These are phyloP conservation scores for Xerocomus brunneocitrinus DNA, from an alignment of 768 basidiomycete genomes.

Conservation along the genomic window DNA sequence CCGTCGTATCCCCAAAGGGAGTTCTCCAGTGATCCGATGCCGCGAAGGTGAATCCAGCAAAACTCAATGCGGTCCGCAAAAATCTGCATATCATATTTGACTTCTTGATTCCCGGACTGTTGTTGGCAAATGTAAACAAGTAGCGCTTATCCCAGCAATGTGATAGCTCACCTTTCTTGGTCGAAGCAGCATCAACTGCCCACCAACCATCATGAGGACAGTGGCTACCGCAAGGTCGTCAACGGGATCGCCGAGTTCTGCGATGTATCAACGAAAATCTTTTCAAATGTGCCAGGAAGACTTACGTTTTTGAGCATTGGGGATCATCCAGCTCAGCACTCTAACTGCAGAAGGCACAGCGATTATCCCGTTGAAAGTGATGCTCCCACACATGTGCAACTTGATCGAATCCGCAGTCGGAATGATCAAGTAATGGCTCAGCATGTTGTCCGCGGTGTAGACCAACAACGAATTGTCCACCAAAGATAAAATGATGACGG, in stretches of 20 bases:
- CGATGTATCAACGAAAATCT: slow-evolving; percentile 8
- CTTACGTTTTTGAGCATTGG: slow-evolving; percentile 86
- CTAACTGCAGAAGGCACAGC: slow-evolving; percentile 77
- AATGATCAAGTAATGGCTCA: slow-evolving; percentile 88
- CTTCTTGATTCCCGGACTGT: slow-evolving; percentile 80
- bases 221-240: slow-evolving; percentile 92
- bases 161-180: slow-evolving; percentile 69
- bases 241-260: slow-evolving; percentile 91
- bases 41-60: slow-evolving; percentile 96
- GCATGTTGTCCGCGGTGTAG: slow-evolving; percentile 90
- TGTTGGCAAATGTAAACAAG: not conserved
- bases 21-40: slow-evolving; percentile 91
- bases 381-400: slow-evolving; percentile 89
- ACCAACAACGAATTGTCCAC: slow-evolving; percentile 94
- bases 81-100: slow-evolving; percentile 96
- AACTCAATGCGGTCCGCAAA: slow-evolving; percentile 96
- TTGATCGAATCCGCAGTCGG: slow-evolving; percentile 80
- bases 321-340: slow-evolving; percentile 96
- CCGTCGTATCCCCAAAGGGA: slow-evolving; percentile 98
- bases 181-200: slow-evolving; percentile 81
- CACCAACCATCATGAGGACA: slow-evolving; percentile 92
- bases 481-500: slow-evolving; percentile 82
- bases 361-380: slow-evolving; percentile 89
- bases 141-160: not conserved
- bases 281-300: slow-evolving; percentile 7